Conservation (phyloP, 2,329 filamentous ascomycete species). For the Pseudonectria foliicola region DNA sequence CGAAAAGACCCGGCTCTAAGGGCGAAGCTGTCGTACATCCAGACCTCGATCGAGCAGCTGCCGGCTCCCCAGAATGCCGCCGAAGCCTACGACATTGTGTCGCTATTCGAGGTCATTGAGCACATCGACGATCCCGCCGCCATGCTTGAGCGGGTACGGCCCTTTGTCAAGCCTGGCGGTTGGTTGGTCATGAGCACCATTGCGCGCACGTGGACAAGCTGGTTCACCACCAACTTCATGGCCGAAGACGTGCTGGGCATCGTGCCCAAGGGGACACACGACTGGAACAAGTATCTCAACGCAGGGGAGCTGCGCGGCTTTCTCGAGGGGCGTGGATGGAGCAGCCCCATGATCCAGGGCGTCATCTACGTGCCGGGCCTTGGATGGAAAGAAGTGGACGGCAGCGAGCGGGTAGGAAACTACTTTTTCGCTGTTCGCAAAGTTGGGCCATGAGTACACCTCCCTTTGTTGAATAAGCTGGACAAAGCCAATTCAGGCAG, state of each 20-base stretch:
- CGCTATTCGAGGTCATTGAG: conserved; percentile 90
- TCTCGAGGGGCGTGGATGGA: conserved; percentile 52
- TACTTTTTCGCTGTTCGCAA: conserved; percentile 86
- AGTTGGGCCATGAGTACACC: conserved; percentile 13
- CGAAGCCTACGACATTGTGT: conserved; percentile 68
- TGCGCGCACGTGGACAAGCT: conserved; percentile 79
- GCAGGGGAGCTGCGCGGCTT: conserved; percentile 63
- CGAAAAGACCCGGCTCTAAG: conserved; percentile 62
- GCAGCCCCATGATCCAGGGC: conserved; percentile 58
- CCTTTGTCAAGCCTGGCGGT: conserved; percentile 79
- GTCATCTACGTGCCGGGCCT: conserved; percentile 85
- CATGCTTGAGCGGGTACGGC: conserved; percentile 65
- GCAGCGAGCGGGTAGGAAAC: conserved; percentile 83
- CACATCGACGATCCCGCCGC: conserved; percentile 71
- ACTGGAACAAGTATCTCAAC: conserved; percentile 95
- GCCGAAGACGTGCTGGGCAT: conserved; percentile 84
- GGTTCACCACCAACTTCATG: conserved; percentile 85
- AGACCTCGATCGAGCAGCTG: conserved; percentile 70
- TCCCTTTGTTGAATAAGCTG: not conserved
- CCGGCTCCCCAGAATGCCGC: conserved; percentile 29
- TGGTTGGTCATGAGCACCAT: conserved; percentile 94
- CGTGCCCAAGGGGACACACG: conserved; percentile 88
- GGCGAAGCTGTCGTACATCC: conserved; percentile 62
- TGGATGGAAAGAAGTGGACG: conserved; percentile 78
- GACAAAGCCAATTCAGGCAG: too few relatives aligned